Conservation (phyloP, 768 basidiomycete species). For the Phlebiopsis flavidoalba region DNA sequence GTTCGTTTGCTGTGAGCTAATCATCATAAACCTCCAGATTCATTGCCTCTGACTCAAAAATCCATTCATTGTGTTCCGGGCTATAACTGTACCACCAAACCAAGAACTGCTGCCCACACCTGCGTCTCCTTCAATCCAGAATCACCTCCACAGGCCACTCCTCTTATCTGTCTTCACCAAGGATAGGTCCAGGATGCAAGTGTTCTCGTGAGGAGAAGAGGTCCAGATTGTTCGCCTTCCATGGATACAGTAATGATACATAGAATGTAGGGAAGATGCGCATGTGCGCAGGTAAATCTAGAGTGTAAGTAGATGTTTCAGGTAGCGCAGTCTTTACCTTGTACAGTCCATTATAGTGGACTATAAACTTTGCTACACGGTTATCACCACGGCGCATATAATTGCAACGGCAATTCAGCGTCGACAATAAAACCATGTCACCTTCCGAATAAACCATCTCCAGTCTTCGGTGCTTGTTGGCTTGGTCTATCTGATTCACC, state of each 20-base stretch:
- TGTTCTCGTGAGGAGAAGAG: conserved; percentile 30
- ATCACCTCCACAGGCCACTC: conserved; percentile 28
- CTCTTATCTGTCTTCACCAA: conserved; percentile 20
- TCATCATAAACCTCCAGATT: conserved; percentile 21
- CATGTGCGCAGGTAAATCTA: conserved; percentile 15
- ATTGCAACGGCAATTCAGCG: conserved; percentile 18
- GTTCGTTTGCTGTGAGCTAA: background rate
- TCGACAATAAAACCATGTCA: conserved; percentile 33
- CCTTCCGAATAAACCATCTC: conserved; percentile 24
- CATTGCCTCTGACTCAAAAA: conserved; percentile 18
- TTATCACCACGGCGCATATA: conserved; percentile 22
- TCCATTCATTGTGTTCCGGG: conserved; percentile 26
- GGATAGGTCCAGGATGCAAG: conserved; percentile 20
- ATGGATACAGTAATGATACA: conserved; percentile 22
- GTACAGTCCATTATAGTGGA: conserved; percentile 27
- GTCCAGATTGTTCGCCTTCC: conserved; percentile 30
- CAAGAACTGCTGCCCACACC: conserved; percentile 26
- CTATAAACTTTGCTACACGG: conserved; percentile 38
- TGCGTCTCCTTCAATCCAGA: conserved; percentile 17
- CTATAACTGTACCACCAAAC: conserved; percentile 30
- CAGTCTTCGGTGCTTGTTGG: conserved; percentile 21
- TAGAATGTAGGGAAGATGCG: conserved; percentile 31
- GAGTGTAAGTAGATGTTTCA: conserved; percentile 13
- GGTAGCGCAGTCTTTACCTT: conserved; percentile 12
- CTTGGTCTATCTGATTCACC: conserved; percentile 19